Base-by-base conservation (phyloP, 148 eudicot genomes). In the Salicornia ramosissima region DNA sequence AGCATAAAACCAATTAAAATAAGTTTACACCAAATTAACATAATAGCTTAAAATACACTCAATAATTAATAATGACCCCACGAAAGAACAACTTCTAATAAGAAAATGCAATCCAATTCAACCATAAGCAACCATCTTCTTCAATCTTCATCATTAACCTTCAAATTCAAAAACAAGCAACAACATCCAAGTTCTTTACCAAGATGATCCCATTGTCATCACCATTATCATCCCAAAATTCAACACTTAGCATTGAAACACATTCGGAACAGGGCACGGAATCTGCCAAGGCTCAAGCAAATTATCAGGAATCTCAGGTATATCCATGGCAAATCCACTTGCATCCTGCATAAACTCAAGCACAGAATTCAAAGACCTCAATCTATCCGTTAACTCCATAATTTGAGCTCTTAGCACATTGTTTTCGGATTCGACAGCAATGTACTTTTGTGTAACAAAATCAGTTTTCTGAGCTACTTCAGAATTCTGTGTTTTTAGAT, bases 261-360 rank as follows among this genome's bases (percentile, higher is more conserved):
- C 83, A 67, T 83, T 81, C 0, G 88, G 76, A 64, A 83, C 75
- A 0, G 92, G 85, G 60, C 84, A 90, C 74, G 97, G 99, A 43
- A 94, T 77, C 76, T 94, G 89, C 99, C 99, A 94, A 0, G 99
- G 99, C 81, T 94, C 99, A 29, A 94, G 79, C 77, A 87, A 75
- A 29, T 43, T 60, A 39, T 88, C 94, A 5, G 96, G 93, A 21
- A 92, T 70, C 66, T 85, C 87, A 1, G 92, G 95, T 9, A 88
- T 90, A 67, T 90, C 92, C 84, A 88, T 40, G 0, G 77, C 71
- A 19, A 84, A 26, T 21, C 92, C 96, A 67, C 87, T 87, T 54
- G 87, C 96, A 61, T 88, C 89, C 67, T 89, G 88, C 16, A 83
- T 86, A 49, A 87, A 79, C 68, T 86, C 80, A 56, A 90, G 78